Percentiles rank a stretch among this genome's conserved stretches.
phyloP scores from a whole-genome alignment of 108 stramenopile genomes.

The Nitzschia sp. region DNA sequence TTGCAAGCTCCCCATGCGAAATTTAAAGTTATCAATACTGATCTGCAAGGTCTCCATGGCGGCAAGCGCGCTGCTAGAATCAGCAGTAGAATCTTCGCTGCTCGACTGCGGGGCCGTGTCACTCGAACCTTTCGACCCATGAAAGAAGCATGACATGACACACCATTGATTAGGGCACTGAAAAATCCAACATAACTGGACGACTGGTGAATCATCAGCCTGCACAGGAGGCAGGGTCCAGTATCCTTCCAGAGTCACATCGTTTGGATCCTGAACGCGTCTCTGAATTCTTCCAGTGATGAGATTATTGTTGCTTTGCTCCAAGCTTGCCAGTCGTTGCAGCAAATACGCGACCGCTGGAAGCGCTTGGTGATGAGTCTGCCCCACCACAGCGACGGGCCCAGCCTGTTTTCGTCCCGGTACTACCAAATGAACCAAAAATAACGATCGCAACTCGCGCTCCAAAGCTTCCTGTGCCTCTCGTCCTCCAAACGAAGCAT shows the following conservation, averaged over 20 bases:
- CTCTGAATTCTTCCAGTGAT: constrained; percentile 20
- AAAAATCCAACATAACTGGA: constrained; percentile 27
- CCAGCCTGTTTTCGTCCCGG: constrained; percentile 41
- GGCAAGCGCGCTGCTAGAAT: background rate
- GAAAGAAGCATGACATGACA: constrained; percentile 15
- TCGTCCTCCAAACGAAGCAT: constrained; percentile 31
- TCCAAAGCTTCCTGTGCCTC: constrained; percentile 15
- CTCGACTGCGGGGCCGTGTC: background rate
- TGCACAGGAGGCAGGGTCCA: background rate
- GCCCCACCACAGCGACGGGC: constrained; percentile 32
- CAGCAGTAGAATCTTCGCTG: background rate
- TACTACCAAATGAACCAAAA: constrained; percentile 35
- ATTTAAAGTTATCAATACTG: constrained; percentile 30
- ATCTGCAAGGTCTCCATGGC: constrained; percentile 15
- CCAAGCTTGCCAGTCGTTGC: background rate
- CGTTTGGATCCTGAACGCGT: constrained; percentile 26
- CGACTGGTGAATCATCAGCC: background rate
- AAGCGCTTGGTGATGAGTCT: constrained; percentile 26
- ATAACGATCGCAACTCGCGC: constrained; percentile 17
- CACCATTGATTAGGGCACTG: constrained; percentile 13
- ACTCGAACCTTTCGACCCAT: too few species aligned
- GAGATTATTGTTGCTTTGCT: background rate
- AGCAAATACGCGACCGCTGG: constrained; percentile 34
- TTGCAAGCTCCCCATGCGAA: constrained; percentile 26
- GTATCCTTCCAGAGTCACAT: constrained; percentile 7